Base-by-base conservation (phyloP, 2,329 filamentous ascomycete genomes). In the Diaporthe sp. region DNA sequence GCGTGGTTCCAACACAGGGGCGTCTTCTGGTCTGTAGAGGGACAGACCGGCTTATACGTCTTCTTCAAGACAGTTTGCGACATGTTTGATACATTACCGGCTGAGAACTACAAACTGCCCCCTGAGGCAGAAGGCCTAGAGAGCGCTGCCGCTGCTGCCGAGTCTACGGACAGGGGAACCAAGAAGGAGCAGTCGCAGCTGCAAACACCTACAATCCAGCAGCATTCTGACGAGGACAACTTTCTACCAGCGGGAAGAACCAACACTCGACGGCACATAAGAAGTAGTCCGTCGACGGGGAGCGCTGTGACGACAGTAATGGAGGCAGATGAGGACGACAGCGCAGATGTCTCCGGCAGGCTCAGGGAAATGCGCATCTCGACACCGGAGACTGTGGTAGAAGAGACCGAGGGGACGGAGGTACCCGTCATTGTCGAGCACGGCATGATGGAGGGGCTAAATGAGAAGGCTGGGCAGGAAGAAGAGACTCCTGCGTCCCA, bases 11-110 rank as follows among this genome's bases (percentile, higher is more conserved):
- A 98, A 85, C 97, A 99, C 84, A 92, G 96, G 61, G 94, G 94
- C 73, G 95, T 98, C 72, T 99, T 98, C 84, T 98, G 96, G 95
- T 92, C 94, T 55, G 93, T 98, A 1, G 97, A 99, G 85, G 91
- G 91, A 13, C 92, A 95, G 82, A 95, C 95, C n/a, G 97, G 97
- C 0, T 87, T 99, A 15, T 99, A 99, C 83, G 91, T 98, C 75
- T 93, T 99, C 81, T 99, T 98, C 89, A 98, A 98, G 88, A 97
- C 94, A 0, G 96, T 98, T 31, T 98, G 96, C 84, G 97, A 99
- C 83, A 89, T 93, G 79, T 98, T 98, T 84, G 93, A 94, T 79
- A 88, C 98, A 76, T 92, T 99, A 42, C 95, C 95, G 1, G 92
- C 95, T 69, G 97, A 98, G 85, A 98, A 97, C 82, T 98, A 98